Percentiles rank a stretch among this genome's conserved stretches.
Conservation (phyloP, 2,329 filamentous ascomycete genomes). For the Paraphaeosphaeria minitans region DNA sequence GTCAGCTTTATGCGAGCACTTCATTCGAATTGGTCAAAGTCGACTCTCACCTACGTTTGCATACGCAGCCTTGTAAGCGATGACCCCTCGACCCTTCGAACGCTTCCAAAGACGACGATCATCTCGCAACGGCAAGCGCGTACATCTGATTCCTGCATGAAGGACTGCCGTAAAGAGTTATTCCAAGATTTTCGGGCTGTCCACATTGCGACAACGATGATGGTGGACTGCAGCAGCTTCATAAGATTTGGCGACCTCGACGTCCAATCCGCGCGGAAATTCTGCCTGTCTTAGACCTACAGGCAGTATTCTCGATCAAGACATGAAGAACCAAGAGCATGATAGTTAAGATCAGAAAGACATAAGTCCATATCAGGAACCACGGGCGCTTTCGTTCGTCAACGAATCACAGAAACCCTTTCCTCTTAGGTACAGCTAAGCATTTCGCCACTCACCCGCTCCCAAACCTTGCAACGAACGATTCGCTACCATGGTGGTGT, state of each 20-base stretch:
- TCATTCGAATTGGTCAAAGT: background rate
- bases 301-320: background rate
- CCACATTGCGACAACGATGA: background rate
- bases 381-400: background rate
- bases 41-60: background rate
- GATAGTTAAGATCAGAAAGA: background rate
- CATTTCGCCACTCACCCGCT: background rate
- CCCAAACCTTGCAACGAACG: background rate
- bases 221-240: background rate
- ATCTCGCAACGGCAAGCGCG: background rate
- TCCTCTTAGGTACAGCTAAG: background rate
- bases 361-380: background rate
- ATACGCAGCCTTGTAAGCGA: background rate
- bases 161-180: background rate
- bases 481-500: background rate
- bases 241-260: fast-evolving
- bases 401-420: background rate
- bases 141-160: background rate
- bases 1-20: background rate
- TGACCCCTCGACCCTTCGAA: background rate
- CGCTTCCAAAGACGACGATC: background rate
- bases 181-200: background rate
- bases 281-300: background rate
- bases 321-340: too few relatives aligned
- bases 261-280: background rate